These are phyloP conservation scores for Insectozyma bohioensis DNA, from an alignment of 1,139 yeast species.

Conservation along the genomic window DNA sequence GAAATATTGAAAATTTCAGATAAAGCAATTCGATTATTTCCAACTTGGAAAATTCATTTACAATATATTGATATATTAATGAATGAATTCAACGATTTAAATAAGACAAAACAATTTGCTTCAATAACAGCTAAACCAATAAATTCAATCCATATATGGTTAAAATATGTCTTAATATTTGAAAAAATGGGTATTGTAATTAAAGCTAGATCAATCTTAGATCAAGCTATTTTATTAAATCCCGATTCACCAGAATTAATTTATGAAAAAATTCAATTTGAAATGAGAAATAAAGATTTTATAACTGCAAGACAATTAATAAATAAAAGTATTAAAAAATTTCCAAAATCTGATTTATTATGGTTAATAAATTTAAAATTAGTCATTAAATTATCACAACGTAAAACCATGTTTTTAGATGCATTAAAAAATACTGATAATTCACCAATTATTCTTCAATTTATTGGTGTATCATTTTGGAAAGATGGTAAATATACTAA, in stretches of 20 bases:
- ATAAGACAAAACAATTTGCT: conserved; percentile 49
- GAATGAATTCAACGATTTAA: conserved; percentile 23
- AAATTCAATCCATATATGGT: conserved; percentile 55
- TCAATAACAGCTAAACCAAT: conserved; percentile 47
- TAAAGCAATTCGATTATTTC: conserved; percentile 47
- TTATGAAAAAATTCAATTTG: conserved; percentile 60
- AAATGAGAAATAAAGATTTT: conserved; percentile 47
- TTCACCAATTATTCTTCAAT: conserved; percentile 55
- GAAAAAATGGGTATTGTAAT: conserved; percentile 42
- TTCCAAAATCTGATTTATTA: conserved; percentile 58
- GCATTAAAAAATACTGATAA: conserved; percentile 71
- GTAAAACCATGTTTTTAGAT: conserved; percentile 66
- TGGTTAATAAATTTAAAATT: conserved; percentile 63
- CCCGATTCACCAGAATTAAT: conserved; percentile 54
- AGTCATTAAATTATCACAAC: conserved; percentile 52
- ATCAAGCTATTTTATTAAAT: conserved; percentile 58
- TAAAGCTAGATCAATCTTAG: conserved; percentile 73
- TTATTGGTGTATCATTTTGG: conserved; percentile 73
- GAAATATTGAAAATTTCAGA: conserved; percentile 41
- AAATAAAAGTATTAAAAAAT: conserved; percentile 57
- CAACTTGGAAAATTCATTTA: conserved; percentile 52
- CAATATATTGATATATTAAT: conserved; percentile 58
- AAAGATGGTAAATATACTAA: conserved; percentile 61
- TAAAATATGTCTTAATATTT: conserved; percentile 50
- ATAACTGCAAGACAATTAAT: conserved; percentile 57